Evolutionary conservation across 495 filamentous ascomycete genomes (phyloP), one percentile per base, ranked within the genome.

Genomic region (Penicillium daleae): DNA sequence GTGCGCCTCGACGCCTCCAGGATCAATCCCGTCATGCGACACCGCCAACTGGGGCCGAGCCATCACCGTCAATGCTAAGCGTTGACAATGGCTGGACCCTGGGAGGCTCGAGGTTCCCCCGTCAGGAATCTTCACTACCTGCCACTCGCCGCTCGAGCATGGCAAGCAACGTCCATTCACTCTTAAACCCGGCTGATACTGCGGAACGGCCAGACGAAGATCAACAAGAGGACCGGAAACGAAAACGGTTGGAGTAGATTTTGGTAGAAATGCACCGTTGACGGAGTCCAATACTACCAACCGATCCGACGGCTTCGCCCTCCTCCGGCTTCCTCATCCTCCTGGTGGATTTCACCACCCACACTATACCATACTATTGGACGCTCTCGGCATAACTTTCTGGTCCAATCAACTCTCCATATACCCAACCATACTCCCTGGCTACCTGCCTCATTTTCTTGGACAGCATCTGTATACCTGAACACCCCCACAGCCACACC

Each of bases 161-260:
- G 87, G 88, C 88, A 15, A 89, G 86, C 64, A 91, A 90, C 66
- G 89, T 92, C 19, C 89, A 92, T 76, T 87, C 86, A 10, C 72
- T 92, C 35, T 78, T 99, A 3, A 99, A 99, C 68, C 95, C 90
- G 9, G 87, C 89, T n/a, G 89, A 92, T 64, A 91, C 90, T 2
- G 84, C 84, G 9, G 88, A 90, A 72, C 72, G 88, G 64, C 87
- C 87, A 2, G 90, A 90, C 56, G 89, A 91, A 61, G 88, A 92
- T 55, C 86, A 87, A 26, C 76, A 83, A 17, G 87, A 90, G 3
- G 92, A 94, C 70, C 82, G 92, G 58, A 96, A 96, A 74, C 83
- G 92, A 59, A 96, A 93, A 76, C 84, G 92, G 64, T 72, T 93
- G 61, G 82, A 86, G 70, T 88, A 68, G 75, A 65, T 31, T 15